A percentile compares a stretch with the other conserved stretches of the same genome.
Conservation (phyloP, 2,329 filamentous ascomycete genomes). For the Stagonosporopsis chrysanthemi region DNA sequence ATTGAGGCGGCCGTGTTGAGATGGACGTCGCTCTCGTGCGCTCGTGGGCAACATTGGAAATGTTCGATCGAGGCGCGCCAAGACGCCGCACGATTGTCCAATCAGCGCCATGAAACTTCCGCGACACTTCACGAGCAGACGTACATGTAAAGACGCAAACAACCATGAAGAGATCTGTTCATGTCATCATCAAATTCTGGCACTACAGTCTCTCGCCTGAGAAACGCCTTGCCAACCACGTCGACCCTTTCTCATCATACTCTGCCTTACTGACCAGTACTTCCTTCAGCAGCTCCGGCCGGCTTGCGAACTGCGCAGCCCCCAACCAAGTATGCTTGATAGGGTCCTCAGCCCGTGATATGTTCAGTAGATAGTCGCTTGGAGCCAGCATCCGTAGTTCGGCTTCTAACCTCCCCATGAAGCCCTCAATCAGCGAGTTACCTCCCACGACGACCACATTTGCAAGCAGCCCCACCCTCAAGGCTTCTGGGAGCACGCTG, state of each 20-base stretch:
- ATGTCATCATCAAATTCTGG: neutral
- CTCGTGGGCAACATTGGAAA: slow-evolving; percentile 19
- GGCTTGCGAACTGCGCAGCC: slow-evolving; percentile 77
- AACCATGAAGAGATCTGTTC: neutral
- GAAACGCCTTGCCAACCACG: slow-evolving; percentile 78
- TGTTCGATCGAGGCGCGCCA: slow-evolving; percentile 22
- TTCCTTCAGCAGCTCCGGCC: slow-evolving; percentile 68
- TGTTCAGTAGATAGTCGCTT: slow-evolving; percentile 39
- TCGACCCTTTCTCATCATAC: slow-evolving; percentile 83
- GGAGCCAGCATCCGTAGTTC: slow-evolving; percentile 69
- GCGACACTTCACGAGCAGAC: neutral
- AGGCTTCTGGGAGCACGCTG: slow-evolving; percentile 74
- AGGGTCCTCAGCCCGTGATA: slow-evolving; percentile 71
- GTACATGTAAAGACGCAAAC: too few relatives aligned
- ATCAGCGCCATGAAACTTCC: slow-evolving; percentile 24
- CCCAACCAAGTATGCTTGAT: slow-evolving; percentile 85
- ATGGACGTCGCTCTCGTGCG: slow-evolving; percentile 21
- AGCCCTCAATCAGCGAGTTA: slow-evolving; percentile 79
- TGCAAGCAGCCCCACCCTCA: slow-evolving; percentile 83
- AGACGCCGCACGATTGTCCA: slow-evolving; percentile 30
- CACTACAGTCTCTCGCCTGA: slow-evolving; percentile 35
- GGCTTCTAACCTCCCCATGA: slow-evolving; percentile 76
- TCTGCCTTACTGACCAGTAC: slow-evolving; percentile 84
- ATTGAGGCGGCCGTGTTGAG: slow-evolving; percentile 40
- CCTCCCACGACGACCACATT: slow-evolving; percentile 92